Base-by-base conservation (phyloP, 108 stramenopile species). In the Conticribra weissflogii region DNA sequence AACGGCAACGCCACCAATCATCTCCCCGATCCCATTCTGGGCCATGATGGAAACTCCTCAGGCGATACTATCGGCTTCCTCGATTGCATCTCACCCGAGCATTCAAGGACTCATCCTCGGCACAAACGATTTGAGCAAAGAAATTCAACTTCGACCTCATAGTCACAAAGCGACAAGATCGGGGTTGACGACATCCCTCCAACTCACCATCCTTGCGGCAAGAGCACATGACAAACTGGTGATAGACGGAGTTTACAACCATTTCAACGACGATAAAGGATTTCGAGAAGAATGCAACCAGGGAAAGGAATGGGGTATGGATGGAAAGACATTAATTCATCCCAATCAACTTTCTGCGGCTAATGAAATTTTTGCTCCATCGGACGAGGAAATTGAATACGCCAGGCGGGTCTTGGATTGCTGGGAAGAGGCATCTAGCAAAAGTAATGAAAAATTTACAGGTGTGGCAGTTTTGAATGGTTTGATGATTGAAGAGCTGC, bases 381-480 rank as follows among this genome's bases (percentile, higher is more conserved):
- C 66, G 3, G 55, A 45, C 19, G 55, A 68, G 4, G 66, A 58
- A 59, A 34, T 69, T 17, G 31, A 51, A 28, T 21, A 69, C 51
- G 68, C 68, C 0, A 49, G 17, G 18, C 55, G 54, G 19, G 55
- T 59, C 12, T 31, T 69, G 30, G 30, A 16, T 9, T 59, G 68
- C 59, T 59, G 57, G 68, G 58, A 51, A 7, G 57, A 59, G 0
- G 54, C 66, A 0, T 18, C 44, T 3, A 16, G 28, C 27, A 18
- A 30, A 57, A n/a, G n/a, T n/a, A n/a, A n/a, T n/a, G 44, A 44
- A 1, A 46, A 30, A 19, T 71, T 71, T 36, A 54, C 48, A 28
- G 70, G 70, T 16, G 59, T 71, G 1, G 70, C 70, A 18, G 70
- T 71, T 25, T 15, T 71, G 12, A 60, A 71, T 27, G 71, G 71